Evolutionary conservation across 495 filamentous ascomycete genomes (phyloP), one percentile per base, ranked within the genome.

Genomic region (Penicillium salamii): DNA sequence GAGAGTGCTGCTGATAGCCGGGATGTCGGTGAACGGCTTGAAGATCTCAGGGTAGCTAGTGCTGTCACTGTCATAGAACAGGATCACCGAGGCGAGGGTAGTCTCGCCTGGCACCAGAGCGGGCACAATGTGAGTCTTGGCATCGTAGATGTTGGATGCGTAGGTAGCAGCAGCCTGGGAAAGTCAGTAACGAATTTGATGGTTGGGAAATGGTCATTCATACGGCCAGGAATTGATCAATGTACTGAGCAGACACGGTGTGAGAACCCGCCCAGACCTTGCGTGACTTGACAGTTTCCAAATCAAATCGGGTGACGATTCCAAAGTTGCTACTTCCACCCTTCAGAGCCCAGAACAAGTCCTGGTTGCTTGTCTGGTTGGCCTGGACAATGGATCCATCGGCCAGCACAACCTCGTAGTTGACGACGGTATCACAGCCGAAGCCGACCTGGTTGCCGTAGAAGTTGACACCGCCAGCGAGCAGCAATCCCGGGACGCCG

Each of bases 331-430:
- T 75, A 44, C 64, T 67, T 7, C 79, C 80, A 11, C 78, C 79
- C 52, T 74, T 71, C 42, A 84, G 67, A 17, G 81, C 80, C 68
- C 73, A 84, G 66, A 80, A 85, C 4, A 88, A 74, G 61, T 86
- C 82, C 1, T 68, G 38, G 50, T 85, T 68, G n/a, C 68, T 56
- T 3, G 53, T 61, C 36, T 69, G 59, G 63, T 67, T 84, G 9
- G 73, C 83, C 23, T 79, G 59, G 20, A 79, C 64, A 39, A 86
- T 71, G 17, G 69, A 66, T 5, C 79, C 81, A 55, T 85, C 72
- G 15, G 81, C 76, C 7, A 81, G 78, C 2, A 85, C 81, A 4
- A 87, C 77, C 65, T 85, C 78, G 32, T 71, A 84, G 40, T 70
- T 68, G 28, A 66, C 47, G 1, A 83, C 76, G 12, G 59, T 77